Percentiles rank a stretch among this genome's conserved stretches.
phyloP scores from a whole-genome alignment of 2,329 filamentous ascomycete species.

The Achaetomium macrosporum region DNA sequence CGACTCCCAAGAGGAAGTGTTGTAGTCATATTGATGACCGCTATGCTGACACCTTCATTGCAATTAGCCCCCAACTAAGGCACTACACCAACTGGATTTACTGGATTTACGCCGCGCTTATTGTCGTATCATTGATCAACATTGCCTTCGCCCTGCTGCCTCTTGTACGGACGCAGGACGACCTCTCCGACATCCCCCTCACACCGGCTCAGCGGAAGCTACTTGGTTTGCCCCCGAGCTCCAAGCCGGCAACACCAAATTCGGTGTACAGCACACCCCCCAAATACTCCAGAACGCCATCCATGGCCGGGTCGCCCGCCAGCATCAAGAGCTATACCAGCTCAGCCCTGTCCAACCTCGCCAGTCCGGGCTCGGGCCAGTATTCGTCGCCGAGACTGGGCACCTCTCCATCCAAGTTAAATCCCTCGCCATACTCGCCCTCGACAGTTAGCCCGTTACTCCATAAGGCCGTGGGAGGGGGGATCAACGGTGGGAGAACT shows the following conservation, averaged over 20 bases:
- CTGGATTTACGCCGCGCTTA: conserved; percentile 43
- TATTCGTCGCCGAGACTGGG: conserved; percentile 24
- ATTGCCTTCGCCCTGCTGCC: conserved; percentile 66
- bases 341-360: conserved; percentile 53
- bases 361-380: conserved; percentile 37
- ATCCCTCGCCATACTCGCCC: conserved; percentile 36
- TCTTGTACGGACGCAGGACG: conserved; percentile 65
- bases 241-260: conserved; percentile 57
- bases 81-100: conserved; percentile 40
- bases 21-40: conserved; percentile 3
- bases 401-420: conserved; percentile 14
- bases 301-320: conserved; percentile 55
- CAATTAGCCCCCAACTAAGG: conserved; percentile 30
- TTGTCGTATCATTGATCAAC: conserved; percentile 61
- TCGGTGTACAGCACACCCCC: conserved; percentile 80
- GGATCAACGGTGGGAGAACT: conserved; percentile 25
- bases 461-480: conserved; percentile 54
- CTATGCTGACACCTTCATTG: conserved; percentile 19
- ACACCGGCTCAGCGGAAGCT: conserved; percentile 83
- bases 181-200: conserved; percentile 81
- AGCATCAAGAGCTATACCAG: conserved; percentile 51
- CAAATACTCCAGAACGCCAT: conserved; percentile 72
- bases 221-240: conserved; percentile 69
- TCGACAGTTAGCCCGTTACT: conserved; percentile 49
- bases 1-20: not conserved